Percentiles rank a stretch among this genome's conserved stretches.
These are phyloP conservation scores for Metschnikowia anglica DNA, from an alignment of 805 yeast species.

Conservation along the genomic window DNA sequence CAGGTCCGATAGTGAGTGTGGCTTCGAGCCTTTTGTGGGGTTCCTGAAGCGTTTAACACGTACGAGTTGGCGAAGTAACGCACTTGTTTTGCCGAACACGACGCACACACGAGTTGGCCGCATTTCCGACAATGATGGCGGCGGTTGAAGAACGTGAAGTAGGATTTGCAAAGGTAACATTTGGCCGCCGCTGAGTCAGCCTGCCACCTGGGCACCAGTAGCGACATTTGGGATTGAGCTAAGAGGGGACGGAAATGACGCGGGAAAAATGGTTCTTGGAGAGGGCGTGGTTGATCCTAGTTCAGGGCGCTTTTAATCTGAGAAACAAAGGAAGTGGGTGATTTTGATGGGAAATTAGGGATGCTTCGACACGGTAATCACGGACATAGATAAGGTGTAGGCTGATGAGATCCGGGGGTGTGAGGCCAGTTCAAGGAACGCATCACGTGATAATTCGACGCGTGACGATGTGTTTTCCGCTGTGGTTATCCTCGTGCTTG, in stretches of 20 bases:
- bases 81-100: conserved; percentile 55
- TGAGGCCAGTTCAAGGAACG: not conserved
- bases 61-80: conserved; percentile 27
- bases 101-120: conserved; percentile 74
- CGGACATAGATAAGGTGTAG: not conserved
- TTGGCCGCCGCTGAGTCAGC: conserved; percentile 51
- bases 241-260: not conserved
- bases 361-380: too few relatives aligned
- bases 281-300: too few relatives aligned
- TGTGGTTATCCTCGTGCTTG: too few relatives aligned
- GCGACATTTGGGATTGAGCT: not conserved
- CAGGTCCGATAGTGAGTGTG: conserved; percentile 61
- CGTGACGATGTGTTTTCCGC: not conserved
- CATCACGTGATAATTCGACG: not conserved
- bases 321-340: too few relatives aligned
- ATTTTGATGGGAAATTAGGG: too few relatives aligned
- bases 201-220: conserved; percentile 53
- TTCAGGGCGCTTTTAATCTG: not conserved
- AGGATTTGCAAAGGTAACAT: conserved; percentile 56
- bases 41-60: conserved; percentile 20
- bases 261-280: too few relatives aligned
- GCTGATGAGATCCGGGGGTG: conserved; percentile 3
- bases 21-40: conserved; percentile 13
- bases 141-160: conserved; percentile 62
- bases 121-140: conserved; percentile 84